Evolutionary conservation across 805 yeast genomes (phyloP), one percentile per base, ranked within the genome.

Genomic region (Suhomyces vadensis): DNA sequence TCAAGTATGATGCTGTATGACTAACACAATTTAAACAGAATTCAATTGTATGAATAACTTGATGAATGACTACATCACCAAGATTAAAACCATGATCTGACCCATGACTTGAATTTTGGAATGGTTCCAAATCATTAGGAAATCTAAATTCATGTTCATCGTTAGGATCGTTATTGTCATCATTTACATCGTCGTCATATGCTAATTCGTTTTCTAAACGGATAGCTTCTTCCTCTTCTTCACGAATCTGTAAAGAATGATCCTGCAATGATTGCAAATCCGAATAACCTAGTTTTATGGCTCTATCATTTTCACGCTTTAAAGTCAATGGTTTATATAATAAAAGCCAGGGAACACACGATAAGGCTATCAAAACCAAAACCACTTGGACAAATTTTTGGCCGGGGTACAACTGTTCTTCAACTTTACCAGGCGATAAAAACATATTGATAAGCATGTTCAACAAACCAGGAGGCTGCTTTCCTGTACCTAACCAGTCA

Each of bases 371-470:
- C 3, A 83, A 47, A 27, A 94, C 75, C 39, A 94, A 67, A 3
- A 84, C 50, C 10, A 85, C 74, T 68, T 94, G 99, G 13, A 94
- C 76, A 2, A 69, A 60, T 1, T 85, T 77, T 66, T 94, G 99
- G 5, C 95, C 95, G 1, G 77, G 70, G 64, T 85, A 94, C 36
- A 94, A 73, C 40, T 78, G 83, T 50, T 86, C 97, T 26, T 82
- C 92, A 43, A 94, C 79, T 6, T 72, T 78, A 8, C 99, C 99
- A 8, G 99, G 99, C 1, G 96, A 71, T 57, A 94, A 74, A 64
- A 94, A 94, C 99, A 94, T 94, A 57, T 85, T 84, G 58, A 94
- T 94, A 57, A 94, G 77, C 95, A 90, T 94, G 65, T 94, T 94
- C 62, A 94, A 76, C 59, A 94, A 74, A 39, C 96, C 91, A 23